Evolutionary conservation across 768 basidiomycete species (phyloP), one percentile per base, ranked within the genome.

Genomic region (Leccinum subtestaceum): DNA sequence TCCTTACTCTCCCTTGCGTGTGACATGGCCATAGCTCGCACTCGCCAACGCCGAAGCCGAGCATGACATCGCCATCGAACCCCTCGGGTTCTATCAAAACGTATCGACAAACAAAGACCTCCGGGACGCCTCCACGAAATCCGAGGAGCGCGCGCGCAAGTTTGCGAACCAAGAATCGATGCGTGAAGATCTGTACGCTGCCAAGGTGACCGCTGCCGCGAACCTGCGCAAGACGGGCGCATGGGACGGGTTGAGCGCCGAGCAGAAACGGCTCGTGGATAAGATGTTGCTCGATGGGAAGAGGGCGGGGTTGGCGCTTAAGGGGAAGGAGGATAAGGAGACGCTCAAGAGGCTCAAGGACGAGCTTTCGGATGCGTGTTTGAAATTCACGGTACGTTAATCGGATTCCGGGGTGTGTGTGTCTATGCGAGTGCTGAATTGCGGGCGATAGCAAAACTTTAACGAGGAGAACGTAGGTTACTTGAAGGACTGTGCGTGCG

Each of bases 241-340:
- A 60, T 86, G 80, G 81, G 82, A 84, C 46, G 80, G 78, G 56
- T 77, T 94, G 4, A 80, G 77, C n/a, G 60, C 79, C 1, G 92
- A 94, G 67, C 84, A 91, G 65, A 74, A 83, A 60, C 82, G 91
- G n/a, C 77, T 94, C 15, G 80, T 93, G 2, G 89, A 93, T 25
- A 89, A 89, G 71, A 82, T 88, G 83, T 78, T 83, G 23, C 76
- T 89, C 58, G 91, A 92, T 55, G 89, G 91, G 4, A 89, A 81
- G 68, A 81, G 93, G 19, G 84, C 85, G 57, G 93, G 93, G 47
- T 77, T 94, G 38, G 86, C 81, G 5, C 78, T 94, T n/a, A 81
- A 87, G 0, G 86, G 87, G 58, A 78, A 80, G 54, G 79, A 90
- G 64, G 60, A 67, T 27, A 77, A 88, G 52, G 77, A 77, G 17